A percentile compares a stretch with the other conserved stretches of the same genome.
Conservation (phyloP, 2,329 filamentous ascomycete genomes). For the Monosporascus sp. region DNA sequence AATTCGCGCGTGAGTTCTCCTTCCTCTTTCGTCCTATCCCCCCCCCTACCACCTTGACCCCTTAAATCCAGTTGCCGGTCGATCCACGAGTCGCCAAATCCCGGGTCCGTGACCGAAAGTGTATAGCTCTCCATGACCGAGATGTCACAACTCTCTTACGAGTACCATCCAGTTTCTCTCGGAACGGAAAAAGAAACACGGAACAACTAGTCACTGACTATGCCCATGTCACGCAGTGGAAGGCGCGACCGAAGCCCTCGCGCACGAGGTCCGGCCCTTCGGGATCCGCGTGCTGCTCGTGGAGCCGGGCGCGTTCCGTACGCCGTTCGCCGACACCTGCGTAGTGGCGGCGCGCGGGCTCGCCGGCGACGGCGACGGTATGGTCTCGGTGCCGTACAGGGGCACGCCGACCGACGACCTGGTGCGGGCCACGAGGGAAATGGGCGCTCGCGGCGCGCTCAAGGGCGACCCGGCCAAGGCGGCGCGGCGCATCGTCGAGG, state of each 20-base stretch:
- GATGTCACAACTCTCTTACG: too few species aligned
- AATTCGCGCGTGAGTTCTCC: conserved; percentile 2
- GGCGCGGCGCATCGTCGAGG: background rate
- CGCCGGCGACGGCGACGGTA: background rate
- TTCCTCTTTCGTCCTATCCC: too few species aligned
- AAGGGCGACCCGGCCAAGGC: conserved; percentile 1
- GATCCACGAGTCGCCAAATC: too few species aligned
- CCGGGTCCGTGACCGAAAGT: too few species aligned
- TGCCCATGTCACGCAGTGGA: background rate
- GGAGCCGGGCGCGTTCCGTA: conserved; percentile 8
- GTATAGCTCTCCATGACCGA: too few species aligned
- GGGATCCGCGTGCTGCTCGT: conserved; percentile 9
- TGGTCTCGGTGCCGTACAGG: background rate
- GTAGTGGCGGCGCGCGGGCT: background rate
- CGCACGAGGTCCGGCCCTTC: conserved; percentile 7
- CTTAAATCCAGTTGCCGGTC: too few species aligned
- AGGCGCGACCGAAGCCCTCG: conserved; percentile 6
- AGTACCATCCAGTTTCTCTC: too few species aligned
- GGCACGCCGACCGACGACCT: background rate
- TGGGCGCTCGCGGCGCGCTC: background rate
- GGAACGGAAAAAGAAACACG: too few species aligned
- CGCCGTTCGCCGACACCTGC: conserved; percentile 3
- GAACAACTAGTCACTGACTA: too few species aligned
- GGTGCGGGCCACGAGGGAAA: background rate
- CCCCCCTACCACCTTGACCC: too few species aligned